A percentile compares a stretch with the other conserved stretches of the same genome.
Conservation (phyloP, 2,329 filamentous ascomycete genomes). For the Colletotrichum somersetense region DNA sequence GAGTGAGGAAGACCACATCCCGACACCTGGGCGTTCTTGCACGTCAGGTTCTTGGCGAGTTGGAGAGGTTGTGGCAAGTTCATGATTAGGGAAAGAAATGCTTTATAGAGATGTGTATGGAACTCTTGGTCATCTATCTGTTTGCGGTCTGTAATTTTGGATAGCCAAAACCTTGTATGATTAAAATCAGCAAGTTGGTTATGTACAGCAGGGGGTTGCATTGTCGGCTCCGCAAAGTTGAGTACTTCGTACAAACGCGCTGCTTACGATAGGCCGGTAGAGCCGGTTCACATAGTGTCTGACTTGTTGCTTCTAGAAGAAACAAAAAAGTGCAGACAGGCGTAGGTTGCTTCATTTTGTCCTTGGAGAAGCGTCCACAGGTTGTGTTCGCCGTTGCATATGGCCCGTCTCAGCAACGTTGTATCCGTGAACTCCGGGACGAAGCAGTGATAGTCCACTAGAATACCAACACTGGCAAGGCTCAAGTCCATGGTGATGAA, state of each 20-base stretch:
- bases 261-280: no score
- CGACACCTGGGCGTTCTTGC: background rate
- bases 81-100: background rate
- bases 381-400: background rate
- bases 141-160: background rate
- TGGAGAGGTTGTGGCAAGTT: background rate
- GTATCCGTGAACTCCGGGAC: background rate
- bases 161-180: background rate
- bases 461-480: background rate
- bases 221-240: background rate
- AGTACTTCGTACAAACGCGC: background rate
- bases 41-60: background rate
- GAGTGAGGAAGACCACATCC: constrained; percentile 1
- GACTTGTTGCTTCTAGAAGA: no score
- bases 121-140: background rate
- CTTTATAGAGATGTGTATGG: background rate
- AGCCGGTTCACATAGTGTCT: no score
- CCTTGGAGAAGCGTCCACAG: background rate
- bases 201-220: background rate
- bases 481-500: background rate
- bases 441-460: no score
- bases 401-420: background rate
- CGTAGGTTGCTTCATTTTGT: background rate
- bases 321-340: background rate
- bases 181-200: background rate